Evolutionary conservation across 2,329 filamentous ascomycete species (phyloP), one percentile per base, ranked within the genome.

Genomic region (Cladophialophora bantiana): DNA sequence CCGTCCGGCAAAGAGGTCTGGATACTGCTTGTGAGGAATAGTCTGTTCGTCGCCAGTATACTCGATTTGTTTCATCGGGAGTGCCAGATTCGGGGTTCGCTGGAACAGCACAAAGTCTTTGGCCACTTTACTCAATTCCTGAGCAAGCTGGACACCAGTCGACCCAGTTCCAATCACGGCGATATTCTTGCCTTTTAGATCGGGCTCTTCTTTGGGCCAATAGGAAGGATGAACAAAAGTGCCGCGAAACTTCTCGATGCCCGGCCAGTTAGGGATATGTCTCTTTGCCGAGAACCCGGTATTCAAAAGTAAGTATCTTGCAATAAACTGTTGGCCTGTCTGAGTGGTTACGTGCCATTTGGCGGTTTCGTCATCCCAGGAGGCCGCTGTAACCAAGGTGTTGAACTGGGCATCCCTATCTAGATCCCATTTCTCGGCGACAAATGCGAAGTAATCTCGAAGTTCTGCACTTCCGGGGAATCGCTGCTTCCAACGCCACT

Each of bases 131-230:
- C 83, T 85, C 75, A 84, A 85, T 57, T 86, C 86, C 69, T 91
- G 88, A 0, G 84, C 82, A 53, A 89, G 84, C 70, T 90, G 88
- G 1, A 90, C 84, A 0, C 88, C 88, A 0, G 87, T 86, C 0
- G 88, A 85, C 0, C 88, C 88, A 0, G 87, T 90, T 5, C 89
- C 88, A 38, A 90, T 85, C 62, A 90, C 82, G 18, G 83, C 88
- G 61, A 86, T 83, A 15, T 83, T 82, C 74, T 90, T 90, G 59
- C 82, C 82, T 48, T 81, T 81, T 20, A 88, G 82, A 54, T 85
- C 80, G 20, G 89, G 79, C 6, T 84, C 79, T 1, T 82, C 77
- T 42, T 69, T 64, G 1, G 87, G 86, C 87, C 87, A 89, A 74
- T 85, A 85, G 0, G 85, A 86, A 0, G 85, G 85, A 74, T 89